Percentiles rank a stretch among this genome's conserved stretches.
These are phyloP conservation scores for Harrya chromipes DNA, from an alignment of 768 basidiomycete species.

Conservation along the genomic window DNA sequence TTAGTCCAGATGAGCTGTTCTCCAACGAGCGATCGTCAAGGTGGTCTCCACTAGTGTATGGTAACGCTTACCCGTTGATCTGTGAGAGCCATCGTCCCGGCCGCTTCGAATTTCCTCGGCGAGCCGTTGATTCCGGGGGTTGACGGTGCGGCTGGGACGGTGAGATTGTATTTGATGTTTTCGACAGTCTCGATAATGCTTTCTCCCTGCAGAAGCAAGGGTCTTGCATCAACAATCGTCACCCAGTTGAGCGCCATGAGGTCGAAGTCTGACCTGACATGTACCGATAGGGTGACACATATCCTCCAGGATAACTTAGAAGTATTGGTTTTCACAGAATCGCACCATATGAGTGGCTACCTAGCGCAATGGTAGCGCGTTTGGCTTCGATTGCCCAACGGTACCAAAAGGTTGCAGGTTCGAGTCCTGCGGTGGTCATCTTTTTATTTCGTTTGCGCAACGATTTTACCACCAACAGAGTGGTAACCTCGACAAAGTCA, in stretches of 20 bases:
- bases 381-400: constrained; percentile 81
- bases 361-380: constrained; percentile 95
- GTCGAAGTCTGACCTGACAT: neutral
- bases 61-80: constrained; percentile 61
- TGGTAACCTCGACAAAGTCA: no score
- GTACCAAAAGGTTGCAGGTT: constrained; percentile 95
- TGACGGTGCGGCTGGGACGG: constrained; percentile 52
- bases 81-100: constrained; percentile 61
- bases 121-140: constrained; percentile 53
- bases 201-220: constrained; percentile 65
- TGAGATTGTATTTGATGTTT: constrained; percentile 57
- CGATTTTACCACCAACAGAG: no score
- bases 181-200: constrained; percentile 53
- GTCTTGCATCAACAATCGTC: constrained; percentile 55
- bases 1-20: constrained; percentile 62
- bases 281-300: no score
- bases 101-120: constrained; percentile 52
- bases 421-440: constrained; percentile 91
- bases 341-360: constrained; percentile 44
- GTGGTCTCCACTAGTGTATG: neutral
- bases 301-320: no score
- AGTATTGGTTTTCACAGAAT: neutral
- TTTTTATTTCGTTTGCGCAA: constrained; percentile 11
- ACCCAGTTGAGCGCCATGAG: constrained; percentile 79
- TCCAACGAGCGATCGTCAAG: constrained; percentile 5